These are phyloP conservation scores for Nasturtium officinale DNA, from an alignment of 345 rosid species.

Conservation along the genomic window DNA sequence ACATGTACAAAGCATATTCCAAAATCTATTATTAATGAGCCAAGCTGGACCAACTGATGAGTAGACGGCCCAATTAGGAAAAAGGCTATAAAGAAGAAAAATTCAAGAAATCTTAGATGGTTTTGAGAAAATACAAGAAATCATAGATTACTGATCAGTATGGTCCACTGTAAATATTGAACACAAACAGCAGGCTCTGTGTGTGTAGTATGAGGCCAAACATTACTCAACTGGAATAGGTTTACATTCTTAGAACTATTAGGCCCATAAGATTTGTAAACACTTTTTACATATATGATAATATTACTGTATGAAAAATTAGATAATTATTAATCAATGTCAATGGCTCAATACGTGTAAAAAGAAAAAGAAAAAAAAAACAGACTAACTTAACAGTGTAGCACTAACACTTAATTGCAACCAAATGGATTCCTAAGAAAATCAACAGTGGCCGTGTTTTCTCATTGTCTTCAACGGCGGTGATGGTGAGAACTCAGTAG, in stretches of 20 bases:
- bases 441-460: conserved; percentile 47
- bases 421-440: conserved; percentile 15
- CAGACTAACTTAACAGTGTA: background rate
- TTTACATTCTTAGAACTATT: background rate
- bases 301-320: no score
- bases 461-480: conserved; percentile 55
- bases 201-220: background rate
- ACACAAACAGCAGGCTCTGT: background rate
- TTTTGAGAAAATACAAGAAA: background rate
- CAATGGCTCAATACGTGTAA: background rate
- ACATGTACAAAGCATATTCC: no score
- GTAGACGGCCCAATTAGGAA: background rate
- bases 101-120: background rate
- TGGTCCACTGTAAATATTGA: background rate
- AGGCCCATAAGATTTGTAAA: conserved; percentile 7
- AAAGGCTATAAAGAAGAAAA: background rate
- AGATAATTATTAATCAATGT: background rate
- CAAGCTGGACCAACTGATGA: background rate
- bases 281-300: no score
- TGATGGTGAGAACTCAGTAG: conserved; percentile 83
- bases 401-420: conserved; percentile 1
- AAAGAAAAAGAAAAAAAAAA: background rate
- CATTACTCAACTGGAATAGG: background rate
- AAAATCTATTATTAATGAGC: no score
- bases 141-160: background rate